A percentile compares a stretch with the other conserved stretches of the same genome.
Conservation (phyloP, 305 asterid genomes). For the Fraxinus angustifolia region DNA sequence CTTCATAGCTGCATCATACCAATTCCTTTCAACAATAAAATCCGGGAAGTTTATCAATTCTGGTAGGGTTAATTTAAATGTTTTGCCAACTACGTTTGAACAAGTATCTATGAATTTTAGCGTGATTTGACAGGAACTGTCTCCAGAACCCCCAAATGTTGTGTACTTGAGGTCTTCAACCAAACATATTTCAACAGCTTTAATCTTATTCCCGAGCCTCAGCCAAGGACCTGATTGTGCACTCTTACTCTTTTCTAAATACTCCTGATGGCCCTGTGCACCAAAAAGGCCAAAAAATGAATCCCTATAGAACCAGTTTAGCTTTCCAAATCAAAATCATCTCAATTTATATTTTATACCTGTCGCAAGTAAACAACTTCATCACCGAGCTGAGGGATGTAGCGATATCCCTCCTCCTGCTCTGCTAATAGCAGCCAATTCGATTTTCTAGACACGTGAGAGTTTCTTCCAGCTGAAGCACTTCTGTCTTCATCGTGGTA, state of each 20-base stretch:
- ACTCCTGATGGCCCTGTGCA: slow-evolving; percentile 81
- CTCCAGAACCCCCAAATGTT: slow-evolving; percentile 77
- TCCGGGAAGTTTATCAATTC: slow-evolving; percentile 78
- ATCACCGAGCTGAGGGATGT: slow-evolving; percentile 97
- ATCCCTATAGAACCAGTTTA: background rate
- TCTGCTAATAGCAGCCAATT: slow-evolving; percentile 76
- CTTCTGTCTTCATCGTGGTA: slow-evolving; percentile 31
- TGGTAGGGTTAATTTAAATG: slow-evolving; percentile 52
- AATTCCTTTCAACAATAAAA: slow-evolving; percentile 70
- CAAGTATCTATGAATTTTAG: slow-evolving; percentile 62
- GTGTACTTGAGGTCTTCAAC: slow-evolving; percentile 65
- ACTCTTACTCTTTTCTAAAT: slow-evolving; percentile 28
- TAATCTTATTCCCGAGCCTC: slow-evolving; percentile 42
- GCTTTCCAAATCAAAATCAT: slow-evolving; percentile 15
- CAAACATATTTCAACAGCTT: slow-evolving; percentile 71
- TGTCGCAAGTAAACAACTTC: slow-evolving; percentile 81
- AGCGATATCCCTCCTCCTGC: slow-evolving; percentile 86
- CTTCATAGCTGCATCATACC: slow-evolving; percentile 66
- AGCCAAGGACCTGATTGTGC: slow-evolving; percentile 49
- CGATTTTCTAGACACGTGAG: slow-evolving; percentile 33
- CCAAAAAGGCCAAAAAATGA: slow-evolving; percentile 17
- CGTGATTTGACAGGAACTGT: slow-evolving; percentile 74
- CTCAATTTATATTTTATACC: slow-evolving; percentile 40
- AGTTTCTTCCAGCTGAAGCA: slow-evolving; percentile 34
- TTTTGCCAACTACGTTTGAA: slow-evolving; percentile 44